These are phyloP conservation scores for Schizochytrium sp. DNA, from an alignment of 108 stramenopile species.

Conservation along the genomic window DNA sequence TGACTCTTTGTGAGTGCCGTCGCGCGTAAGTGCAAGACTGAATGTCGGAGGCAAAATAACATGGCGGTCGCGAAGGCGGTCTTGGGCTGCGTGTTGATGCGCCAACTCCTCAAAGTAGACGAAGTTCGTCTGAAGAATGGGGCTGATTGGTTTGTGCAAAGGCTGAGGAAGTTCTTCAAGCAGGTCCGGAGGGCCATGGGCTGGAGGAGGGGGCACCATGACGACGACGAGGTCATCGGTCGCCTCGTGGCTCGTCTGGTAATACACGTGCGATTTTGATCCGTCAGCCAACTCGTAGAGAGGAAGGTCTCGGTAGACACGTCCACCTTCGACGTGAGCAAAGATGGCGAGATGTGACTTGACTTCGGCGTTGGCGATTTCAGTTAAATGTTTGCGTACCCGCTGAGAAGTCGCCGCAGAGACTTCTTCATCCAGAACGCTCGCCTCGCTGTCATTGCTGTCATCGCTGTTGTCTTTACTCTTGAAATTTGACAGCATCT, in stretches of 20 bases:
- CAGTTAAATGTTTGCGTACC: too few species aligned
- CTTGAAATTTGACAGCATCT: background rate
- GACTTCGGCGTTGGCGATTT: background rate
- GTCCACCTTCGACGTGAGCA: background rate
- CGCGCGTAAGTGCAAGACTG: background rate
- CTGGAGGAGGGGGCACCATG: background rate
- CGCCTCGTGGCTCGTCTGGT: background rate
- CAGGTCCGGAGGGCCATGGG: background rate
- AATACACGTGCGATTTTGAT: background rate
- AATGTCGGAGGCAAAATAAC: background rate
- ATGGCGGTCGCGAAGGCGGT: background rate
- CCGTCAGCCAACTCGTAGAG: background rate
- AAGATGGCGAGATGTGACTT: background rate
- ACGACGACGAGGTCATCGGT: background rate
- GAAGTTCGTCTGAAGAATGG: background rate
- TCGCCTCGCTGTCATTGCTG: too few species aligned
- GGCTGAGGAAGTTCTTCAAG: background rate
- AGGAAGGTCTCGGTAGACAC: background rate
- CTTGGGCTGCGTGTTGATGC: background rate
- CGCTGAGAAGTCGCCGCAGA: too few species aligned
- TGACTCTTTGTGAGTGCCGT: background rate
- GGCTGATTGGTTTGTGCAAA: background rate
- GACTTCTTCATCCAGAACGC: too few species aligned
- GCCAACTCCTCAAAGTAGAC: background rate
- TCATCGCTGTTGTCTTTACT: background rate